phyloP scores from a whole-genome alignment of 2,329 filamentous ascomycete genomes.

The Thermoascus crustaceus region DNA sequence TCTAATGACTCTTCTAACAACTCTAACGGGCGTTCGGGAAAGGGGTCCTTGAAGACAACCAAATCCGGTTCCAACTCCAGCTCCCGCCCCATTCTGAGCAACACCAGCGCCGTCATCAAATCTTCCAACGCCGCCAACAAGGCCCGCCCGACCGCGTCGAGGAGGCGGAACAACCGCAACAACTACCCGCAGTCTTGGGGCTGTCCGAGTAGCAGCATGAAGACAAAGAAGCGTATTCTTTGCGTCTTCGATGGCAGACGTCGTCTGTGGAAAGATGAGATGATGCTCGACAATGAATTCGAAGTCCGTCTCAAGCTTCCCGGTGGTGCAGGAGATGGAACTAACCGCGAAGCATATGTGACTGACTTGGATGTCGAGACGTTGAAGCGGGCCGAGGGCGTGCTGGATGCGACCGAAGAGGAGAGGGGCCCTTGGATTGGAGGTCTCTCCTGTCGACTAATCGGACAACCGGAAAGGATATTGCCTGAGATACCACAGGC shows the following conservation, averaged over 20 bases:
- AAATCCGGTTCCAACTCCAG: constrained; percentile 47
- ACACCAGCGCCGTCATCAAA: constrained; percentile 38
- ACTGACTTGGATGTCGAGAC: constrained; percentile 92
- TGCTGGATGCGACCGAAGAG: constrained; percentile 69
- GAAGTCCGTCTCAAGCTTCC: constrained; percentile 80
- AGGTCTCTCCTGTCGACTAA: constrained; percentile 20
- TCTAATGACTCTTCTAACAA: constrained; percentile 43
- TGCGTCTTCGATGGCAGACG: constrained; percentile 84
- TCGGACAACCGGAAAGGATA: constrained; percentile 26
- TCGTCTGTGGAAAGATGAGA: constrained; percentile 92
- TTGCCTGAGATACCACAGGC: constrained; percentile 21
- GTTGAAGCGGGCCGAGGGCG: constrained; percentile 74
- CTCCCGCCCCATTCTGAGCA: constrained; percentile 44
- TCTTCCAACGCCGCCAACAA: constrained; percentile 60
- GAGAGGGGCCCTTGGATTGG: constrained; percentile 77
- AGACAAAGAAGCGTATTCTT: constrained; percentile 94
- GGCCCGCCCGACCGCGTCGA: constrained; percentile 53
- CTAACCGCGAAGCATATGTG: constrained; percentile 72
- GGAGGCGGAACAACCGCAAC: constrained; percentile 80
- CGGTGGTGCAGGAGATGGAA: constrained; percentile 70
- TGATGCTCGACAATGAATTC: constrained; percentile 94
- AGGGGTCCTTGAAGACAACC: constrained; percentile 37
- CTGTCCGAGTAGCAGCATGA: constrained; percentile 86
- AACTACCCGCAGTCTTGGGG: constrained; percentile 94
- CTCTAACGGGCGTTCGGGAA: constrained; percentile 37